These are phyloP conservation scores for Allomyces arbusculus DNA, from an alignment of 192 early-diverging fungal genomes.

Conservation along the genomic window DNA sequence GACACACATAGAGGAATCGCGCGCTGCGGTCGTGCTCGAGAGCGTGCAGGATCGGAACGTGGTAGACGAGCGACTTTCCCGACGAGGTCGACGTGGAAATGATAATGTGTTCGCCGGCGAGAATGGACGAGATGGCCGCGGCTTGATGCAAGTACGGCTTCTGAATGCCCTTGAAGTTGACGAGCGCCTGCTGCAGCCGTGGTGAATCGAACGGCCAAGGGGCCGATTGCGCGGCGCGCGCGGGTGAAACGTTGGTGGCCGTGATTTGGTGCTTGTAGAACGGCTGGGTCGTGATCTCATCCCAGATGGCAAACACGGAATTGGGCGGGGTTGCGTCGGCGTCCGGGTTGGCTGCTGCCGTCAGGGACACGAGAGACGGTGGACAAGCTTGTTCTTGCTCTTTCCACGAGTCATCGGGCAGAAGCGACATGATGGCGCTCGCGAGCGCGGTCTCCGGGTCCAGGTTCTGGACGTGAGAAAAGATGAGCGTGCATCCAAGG, in stretches of 20 bases:
- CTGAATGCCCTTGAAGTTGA: not conserved
- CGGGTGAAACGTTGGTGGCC: not conserved
- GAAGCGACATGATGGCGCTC: no score
- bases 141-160: not conserved
- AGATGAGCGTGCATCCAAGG: no score
- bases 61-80: constrained; percentile 64
- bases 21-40: constrained; percentile 17
- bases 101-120: not conserved
- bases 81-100: not conserved
- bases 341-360: no score
- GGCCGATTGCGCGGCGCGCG: not conserved
- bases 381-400: no score
- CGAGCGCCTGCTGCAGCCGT: not conserved
- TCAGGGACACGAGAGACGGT: no score
- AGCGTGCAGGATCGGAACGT: constrained; percentile 35
- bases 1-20: constrained; percentile 42
- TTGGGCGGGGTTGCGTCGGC: no score
- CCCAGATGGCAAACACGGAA: no score
- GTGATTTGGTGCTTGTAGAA: not conserved
- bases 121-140: not conserved
- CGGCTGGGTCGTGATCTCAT: not conserved
- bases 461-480: no score
- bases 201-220: not conserved
- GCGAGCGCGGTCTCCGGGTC: no score
- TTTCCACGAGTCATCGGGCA: no score